These are phyloP conservation scores for Apium graveolens DNA, from an alignment of 129 eudicot genomes.

Conservation along the genomic window DNA sequence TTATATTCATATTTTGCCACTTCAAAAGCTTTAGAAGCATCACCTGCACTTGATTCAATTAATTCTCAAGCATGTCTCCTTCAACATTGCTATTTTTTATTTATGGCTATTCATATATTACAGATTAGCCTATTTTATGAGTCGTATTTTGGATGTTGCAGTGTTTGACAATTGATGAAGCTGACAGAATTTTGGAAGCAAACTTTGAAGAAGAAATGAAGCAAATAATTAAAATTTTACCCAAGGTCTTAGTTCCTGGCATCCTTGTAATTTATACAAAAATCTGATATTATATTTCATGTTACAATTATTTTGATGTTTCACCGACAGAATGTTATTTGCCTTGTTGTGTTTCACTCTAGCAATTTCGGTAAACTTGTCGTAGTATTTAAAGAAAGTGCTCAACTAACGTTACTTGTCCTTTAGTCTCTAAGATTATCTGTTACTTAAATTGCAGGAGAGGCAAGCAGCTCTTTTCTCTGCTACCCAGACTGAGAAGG, in stretches of 20 bases:
- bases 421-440: neutral
- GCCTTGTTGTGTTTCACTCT: neutral
- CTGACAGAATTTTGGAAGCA: slow-evolving; percentile 87
- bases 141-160: slow-evolving; percentile 26
- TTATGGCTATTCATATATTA: neutral
- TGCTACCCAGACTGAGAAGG: slow-evolving; percentile 59
- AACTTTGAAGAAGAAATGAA: slow-evolving; percentile 92
- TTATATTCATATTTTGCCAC: neutral
- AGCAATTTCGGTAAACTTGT: neutral
- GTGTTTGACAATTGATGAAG: slow-evolving; percentile 86
- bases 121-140: neutral
- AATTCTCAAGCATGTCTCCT: neutral
- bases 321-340: neutral
- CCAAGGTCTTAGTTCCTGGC: slow-evolving; percentile 42
- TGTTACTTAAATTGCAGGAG: slow-evolving; percentile 23
- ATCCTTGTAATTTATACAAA: too few species aligned
- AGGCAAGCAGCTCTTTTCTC: slow-evolving; percentile 60
- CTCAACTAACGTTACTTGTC: neutral
- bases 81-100: neutral
- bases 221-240: slow-evolving; percentile 67
- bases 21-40: neutral
- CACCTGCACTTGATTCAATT: neutral
- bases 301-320: neutral
- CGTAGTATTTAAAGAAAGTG: neutral
- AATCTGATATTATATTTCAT: neutral